Evolutionary conservation across 1,139 yeast genomes (phyloP).

Genomic region (Candida tetrigidarum): DNA sequence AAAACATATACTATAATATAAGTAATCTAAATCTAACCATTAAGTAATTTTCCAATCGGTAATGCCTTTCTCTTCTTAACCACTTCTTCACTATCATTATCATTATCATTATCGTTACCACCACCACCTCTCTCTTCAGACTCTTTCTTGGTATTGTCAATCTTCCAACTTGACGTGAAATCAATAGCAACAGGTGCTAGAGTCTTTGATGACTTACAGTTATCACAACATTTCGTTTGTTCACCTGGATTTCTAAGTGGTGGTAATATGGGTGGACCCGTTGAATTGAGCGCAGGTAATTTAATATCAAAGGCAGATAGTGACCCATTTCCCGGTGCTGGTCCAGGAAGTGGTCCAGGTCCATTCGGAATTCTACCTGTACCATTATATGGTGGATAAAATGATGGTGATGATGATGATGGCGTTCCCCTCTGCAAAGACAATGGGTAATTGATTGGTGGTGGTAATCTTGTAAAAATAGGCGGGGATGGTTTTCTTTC

Average conservation of each 20-base stretch:
- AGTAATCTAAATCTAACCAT: constrained; percentile 18
- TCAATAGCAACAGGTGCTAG: constrained; percentile 32
- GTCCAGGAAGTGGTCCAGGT: constrained; percentile 52
- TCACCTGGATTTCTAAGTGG: constrained; percentile 18
- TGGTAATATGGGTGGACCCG: constrained; percentile 12
- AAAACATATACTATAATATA: neutral
- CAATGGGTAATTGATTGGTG: constrained; percentile 5
- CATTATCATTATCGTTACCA: constrained; percentile 3
- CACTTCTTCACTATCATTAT: constrained; percentile 9
- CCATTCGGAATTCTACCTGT: constrained; percentile 48
- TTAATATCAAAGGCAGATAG: constrained; percentile 26
- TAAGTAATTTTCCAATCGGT: constrained; percentile 44
- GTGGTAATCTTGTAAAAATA: constrained; percentile 1
- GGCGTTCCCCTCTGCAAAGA: constrained; percentile 4
- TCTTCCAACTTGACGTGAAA: constrained; percentile 26
- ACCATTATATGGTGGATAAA: constrained; percentile 43
- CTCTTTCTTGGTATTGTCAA: constrained; percentile 14
- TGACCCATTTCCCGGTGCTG: constrained; percentile 50
- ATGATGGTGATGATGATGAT: constrained; percentile 20
- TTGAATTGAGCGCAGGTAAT: constrained; percentile 13
- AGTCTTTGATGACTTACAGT: constrained; percentile 6
- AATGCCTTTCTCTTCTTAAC: constrained; percentile 18
- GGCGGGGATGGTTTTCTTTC: neutral
- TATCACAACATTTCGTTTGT: constrained; percentile 14
- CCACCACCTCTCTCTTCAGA: neutral